phyloP scores from a whole-genome alignment of 163 green algal species.

The Scenedesmus sp. region DNA sequence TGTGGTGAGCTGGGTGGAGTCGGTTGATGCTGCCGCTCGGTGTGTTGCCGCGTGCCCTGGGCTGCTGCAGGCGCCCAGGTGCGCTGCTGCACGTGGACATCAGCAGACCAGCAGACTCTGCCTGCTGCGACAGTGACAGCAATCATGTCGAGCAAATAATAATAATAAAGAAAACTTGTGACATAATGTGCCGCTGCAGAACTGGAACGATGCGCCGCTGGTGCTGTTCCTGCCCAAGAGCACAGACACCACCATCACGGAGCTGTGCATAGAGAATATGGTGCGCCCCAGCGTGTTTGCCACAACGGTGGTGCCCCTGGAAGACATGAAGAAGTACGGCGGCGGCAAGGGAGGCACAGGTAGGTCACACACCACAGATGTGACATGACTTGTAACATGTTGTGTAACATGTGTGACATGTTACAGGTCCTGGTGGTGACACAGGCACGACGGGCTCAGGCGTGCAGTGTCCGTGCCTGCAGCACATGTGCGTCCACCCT shows the following conservation, averaged over 20 bases:
- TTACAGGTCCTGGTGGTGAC: not conserved
- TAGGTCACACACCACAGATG: not conserved
- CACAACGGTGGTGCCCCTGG: conserved; percentile 59
- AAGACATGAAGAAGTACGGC: conserved; percentile 38
- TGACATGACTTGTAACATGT: not conserved
- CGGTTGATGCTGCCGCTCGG: too few relatives aligned
- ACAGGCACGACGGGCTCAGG: too few relatives aligned
- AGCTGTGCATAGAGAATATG: conserved; percentile 67
- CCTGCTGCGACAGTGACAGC: too few relatives aligned
- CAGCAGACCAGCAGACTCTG: too few relatives aligned
- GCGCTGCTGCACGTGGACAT: too few relatives aligned
- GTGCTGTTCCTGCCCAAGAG: conserved; percentile 65
- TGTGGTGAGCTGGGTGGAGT: too few relatives aligned
- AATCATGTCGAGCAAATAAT: too few relatives aligned
- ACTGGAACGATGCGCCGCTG: conserved; percentile 48
- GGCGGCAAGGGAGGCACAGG: conserved; percentile 4
- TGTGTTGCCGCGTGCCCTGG: too few relatives aligned
- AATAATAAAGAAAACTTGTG: too few relatives aligned
- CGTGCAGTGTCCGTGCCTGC: too few relatives aligned
- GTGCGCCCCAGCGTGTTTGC: conserved; percentile 57
- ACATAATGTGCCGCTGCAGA: conserved; percentile 40
- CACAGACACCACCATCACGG: conserved; percentile 59
- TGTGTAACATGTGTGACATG: not conserved
- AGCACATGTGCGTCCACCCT: too few relatives aligned
- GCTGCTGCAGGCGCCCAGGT: too few relatives aligned